Evolutionary conservation across 2,329 filamentous ascomycete species (phyloP), one percentile per base, ranked within the genome.

Genomic region (Botrytis fragariae): DNA sequence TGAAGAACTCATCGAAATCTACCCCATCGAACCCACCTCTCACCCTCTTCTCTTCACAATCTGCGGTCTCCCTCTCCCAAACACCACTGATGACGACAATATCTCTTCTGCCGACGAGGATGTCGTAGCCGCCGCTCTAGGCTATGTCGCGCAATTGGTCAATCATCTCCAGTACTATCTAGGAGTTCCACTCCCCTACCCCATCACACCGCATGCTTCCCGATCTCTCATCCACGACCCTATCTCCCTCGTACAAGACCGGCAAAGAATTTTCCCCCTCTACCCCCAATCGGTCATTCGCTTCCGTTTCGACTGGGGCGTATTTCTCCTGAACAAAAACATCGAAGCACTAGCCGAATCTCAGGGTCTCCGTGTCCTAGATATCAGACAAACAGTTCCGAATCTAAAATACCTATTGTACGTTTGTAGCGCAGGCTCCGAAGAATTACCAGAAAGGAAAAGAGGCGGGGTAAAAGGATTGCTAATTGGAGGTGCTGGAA

Each of bases 301-400:
- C 63, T 98, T 95, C 84, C 91, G 95, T 3, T 98, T 98, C 82
- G 95, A 98, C 79, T 99, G 98, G 81, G 96, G 87, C 18, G 96
- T 97, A 80, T 99, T 98, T 79, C 85, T 98, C n/a, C 87, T 99
- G 22, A 98, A 98, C 84, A 98, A 98, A 83, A 86, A 98, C 80
- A 95, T 99, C 72, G 95, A 98, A 78, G 83, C 86, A 0, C 84
- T 91, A 5, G 91, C 89, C 74, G 83, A 85, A 5, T 85, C 86
- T 1, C 90, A 94, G 76, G 92, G 92, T 0, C 84, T 98, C 20
- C 90, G 91, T 64, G 91, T 97, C 1, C 87, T 98, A 75, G 96
- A 99, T 79, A 94, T 98, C 29, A 89, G 96, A 7, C 94, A 98
- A 77, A 97, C 95, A 0, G 84, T 98, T 10, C 94, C 95, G 2